A percentile compares a stretch with the other conserved stretches of the same genome.
phyloP scores from a whole-genome alignment of 805 yeast genomes.

The Yamadazyma akitaensis region DNA sequence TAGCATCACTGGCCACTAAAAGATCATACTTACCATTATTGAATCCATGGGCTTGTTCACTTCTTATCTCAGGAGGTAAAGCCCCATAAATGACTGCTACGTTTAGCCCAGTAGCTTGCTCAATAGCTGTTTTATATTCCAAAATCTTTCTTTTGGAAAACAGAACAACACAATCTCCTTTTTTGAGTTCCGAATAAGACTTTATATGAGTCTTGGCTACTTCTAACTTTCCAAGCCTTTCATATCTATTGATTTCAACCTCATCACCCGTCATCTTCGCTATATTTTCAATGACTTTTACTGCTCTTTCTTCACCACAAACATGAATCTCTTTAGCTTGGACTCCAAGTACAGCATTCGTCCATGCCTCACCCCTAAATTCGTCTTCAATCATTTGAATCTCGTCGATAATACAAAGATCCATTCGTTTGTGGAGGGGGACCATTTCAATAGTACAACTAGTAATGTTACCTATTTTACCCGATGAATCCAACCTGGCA shows the following conservation, averaged over 20 bases:
- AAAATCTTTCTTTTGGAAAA: conserved; percentile 76
- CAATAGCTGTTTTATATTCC: conserved; percentile 66
- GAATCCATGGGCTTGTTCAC: conserved; percentile 76
- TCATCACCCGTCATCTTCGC: conserved; percentile 76
- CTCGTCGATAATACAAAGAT: conserved; percentile 90
- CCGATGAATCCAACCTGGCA: conserved; percentile 62
- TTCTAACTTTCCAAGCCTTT: conserved; percentile 69
- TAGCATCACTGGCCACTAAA: conserved; percentile 94
- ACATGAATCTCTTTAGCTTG: conserved; percentile 82
- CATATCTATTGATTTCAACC: conserved; percentile 63
- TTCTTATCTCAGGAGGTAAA: conserved; percentile 90
- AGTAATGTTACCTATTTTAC: conserved; percentile 69
- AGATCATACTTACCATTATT: conserved; percentile 77
- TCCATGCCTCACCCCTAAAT: conserved; percentile 90
- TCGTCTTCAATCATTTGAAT: conserved; percentile 90
- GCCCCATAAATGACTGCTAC: conserved; percentile 95
- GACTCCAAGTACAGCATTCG: conserved; percentile 83
- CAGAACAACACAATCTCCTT: conserved; percentile 88
- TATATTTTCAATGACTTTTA: conserved; percentile 60
- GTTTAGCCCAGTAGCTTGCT: conserved; percentile 53
- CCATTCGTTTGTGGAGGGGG: conserved; percentile 63
- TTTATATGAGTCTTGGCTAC: conserved; percentile 42
- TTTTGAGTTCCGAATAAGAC: conserved; percentile 38
- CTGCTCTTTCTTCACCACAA: conserved; percentile 90
- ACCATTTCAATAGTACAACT: conserved; percentile 95